Conservation (phyloP, 2,329 filamentous ascomycete genomes). For the Hypoxylon sp. region DNA sequence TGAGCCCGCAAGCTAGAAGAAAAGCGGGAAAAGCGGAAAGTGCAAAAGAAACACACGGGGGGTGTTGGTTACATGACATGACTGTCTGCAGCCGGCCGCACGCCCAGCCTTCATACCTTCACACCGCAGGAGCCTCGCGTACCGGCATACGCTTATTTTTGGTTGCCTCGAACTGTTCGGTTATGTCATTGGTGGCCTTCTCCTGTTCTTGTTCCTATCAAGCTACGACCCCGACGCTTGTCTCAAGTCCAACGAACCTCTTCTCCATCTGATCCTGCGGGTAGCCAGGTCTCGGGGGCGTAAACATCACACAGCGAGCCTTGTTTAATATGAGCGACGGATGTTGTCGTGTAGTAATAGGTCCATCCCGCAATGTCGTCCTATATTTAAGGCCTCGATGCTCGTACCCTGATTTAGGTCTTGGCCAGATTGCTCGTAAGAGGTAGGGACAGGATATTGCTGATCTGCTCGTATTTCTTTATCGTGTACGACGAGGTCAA, state of each 20-base stretch:
- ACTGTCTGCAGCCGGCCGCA: constrained; percentile 38
- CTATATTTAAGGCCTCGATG: constrained; percentile 11
- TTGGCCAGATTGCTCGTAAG: background rate
- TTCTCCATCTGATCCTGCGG: constrained; percentile 37
- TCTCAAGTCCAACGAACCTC: constrained; percentile 12
- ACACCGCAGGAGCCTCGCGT: constrained; percentile 36
- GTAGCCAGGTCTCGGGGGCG: constrained; percentile 38
- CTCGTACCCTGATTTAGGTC: background rate
- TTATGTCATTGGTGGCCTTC: constrained; percentile 3
- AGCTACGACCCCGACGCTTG: constrained; percentile 7
- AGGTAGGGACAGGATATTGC: background rate
- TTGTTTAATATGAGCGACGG: constrained; percentile 1
- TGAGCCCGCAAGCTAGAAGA: background rate
- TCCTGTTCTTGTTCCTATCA: too few relatives aligned
- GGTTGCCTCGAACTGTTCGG: background rate
- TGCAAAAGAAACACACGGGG: constrained; percentile 13
- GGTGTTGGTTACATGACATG: constrained; percentile 6
- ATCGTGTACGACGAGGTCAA: background rate
- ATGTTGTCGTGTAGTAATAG: constrained; percentile 3
- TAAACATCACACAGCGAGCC: constrained; percentile 7
- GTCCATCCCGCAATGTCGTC: constrained; percentile 15
- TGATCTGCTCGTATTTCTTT: background rate
- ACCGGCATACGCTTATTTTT: constrained; percentile 19
- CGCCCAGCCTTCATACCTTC: constrained; percentile 8
- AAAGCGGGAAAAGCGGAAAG: background rate